phyloP scores from a whole-genome alignment of 2,329 filamentous ascomycete species.

The Microsporum canis region DNA sequence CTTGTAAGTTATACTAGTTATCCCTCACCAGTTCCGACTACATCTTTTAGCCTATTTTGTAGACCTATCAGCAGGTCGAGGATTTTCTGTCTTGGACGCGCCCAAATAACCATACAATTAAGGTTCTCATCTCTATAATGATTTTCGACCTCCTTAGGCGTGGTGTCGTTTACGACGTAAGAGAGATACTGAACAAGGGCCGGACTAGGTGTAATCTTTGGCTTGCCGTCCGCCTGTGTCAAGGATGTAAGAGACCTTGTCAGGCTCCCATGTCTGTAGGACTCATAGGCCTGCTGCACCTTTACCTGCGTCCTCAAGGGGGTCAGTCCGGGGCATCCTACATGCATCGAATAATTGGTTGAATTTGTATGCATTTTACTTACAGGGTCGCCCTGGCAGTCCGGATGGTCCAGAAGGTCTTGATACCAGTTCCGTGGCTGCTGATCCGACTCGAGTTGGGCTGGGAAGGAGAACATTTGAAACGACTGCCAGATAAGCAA shows the following conservation, averaged over 20 bases:
- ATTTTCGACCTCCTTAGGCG: neutral
- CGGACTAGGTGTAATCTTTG: conserved; percentile 7
- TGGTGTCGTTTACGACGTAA: neutral
- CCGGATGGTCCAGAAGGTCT: conserved; percentile 9
- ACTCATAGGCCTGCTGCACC: conserved; percentile 9
- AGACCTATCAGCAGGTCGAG: conserved; percentile 2
- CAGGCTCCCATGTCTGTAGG: conserved; percentile 6
- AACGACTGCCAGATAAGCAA: neutral
- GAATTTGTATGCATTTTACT: neutral
- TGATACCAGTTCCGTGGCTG: conserved; percentile 9
- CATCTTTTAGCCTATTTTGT: conserved; percentile 3
- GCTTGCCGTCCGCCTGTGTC: neutral
- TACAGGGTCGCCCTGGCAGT: conserved; percentile 7
- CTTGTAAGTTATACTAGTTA: neutral
- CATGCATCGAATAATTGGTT: neutral
- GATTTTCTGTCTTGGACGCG: conserved; percentile 7
- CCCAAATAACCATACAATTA: conserved; percentile 11
- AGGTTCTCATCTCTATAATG: conserved; percentile 3
- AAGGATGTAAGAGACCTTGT: conserved; percentile 1
- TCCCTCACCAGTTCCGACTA: conserved; percentile 4
- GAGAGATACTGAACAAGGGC: conserved; percentile 6
- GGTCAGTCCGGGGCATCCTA: neutral
- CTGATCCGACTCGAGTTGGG: conserved; percentile 6
- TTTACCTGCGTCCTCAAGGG: neutral
- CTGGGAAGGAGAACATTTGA: conserved; percentile 10